These are phyloP conservation scores for Entophlyctis helioformis DNA, from an alignment of 192 early-diverging fungal species.

Conservation along the genomic window DNA sequence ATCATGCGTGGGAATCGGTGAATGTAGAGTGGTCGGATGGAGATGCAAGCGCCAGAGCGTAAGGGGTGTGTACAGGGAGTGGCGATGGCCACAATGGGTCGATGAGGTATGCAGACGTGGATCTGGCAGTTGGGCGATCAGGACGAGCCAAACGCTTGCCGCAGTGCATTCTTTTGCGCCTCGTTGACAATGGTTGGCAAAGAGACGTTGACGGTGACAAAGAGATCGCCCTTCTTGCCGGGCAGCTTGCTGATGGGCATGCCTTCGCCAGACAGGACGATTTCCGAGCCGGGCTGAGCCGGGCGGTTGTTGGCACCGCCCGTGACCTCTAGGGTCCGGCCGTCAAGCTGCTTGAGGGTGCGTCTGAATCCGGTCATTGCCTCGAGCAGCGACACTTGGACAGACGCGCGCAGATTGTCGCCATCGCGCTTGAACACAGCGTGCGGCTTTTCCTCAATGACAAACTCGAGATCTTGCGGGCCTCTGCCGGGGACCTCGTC, in stretches of 20 bases:
- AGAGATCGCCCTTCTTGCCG: constrained; percentile 75
- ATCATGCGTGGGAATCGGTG: no score
- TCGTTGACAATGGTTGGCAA: constrained; percentile 63
- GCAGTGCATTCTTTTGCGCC: constrained; percentile 47
- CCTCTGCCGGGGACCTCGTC: constrained; percentile 52
- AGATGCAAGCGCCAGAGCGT: no score
- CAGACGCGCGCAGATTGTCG: constrained; percentile 52
- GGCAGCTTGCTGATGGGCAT: constrained; percentile 88
- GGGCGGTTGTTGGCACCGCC: constrained; percentile 37
- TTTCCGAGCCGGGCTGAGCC: constrained; percentile 63
- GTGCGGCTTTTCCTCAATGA: constrained; percentile 89
- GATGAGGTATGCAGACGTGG: no score
- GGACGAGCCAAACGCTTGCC: neutral
- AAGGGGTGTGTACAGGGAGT: no score
- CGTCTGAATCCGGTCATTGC: constrained; percentile 70
- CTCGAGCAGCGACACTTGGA: constrained; percentile 65
- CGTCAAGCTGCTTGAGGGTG: constrained; percentile 64
- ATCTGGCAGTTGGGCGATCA: no score
- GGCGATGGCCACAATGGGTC: no score
- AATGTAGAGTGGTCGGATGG: no score
- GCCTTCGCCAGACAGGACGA: constrained; percentile 65
- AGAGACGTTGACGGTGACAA: constrained; percentile 66
- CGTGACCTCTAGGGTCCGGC: constrained; percentile 52
- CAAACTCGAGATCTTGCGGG: constrained; percentile 86
- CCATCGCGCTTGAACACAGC: constrained; percentile 75